These are phyloP conservation scores for Pyrenophora teres DNA, from an alignment of 2,329 filamentous ascomycete species.

Conservation along the genomic window DNA sequence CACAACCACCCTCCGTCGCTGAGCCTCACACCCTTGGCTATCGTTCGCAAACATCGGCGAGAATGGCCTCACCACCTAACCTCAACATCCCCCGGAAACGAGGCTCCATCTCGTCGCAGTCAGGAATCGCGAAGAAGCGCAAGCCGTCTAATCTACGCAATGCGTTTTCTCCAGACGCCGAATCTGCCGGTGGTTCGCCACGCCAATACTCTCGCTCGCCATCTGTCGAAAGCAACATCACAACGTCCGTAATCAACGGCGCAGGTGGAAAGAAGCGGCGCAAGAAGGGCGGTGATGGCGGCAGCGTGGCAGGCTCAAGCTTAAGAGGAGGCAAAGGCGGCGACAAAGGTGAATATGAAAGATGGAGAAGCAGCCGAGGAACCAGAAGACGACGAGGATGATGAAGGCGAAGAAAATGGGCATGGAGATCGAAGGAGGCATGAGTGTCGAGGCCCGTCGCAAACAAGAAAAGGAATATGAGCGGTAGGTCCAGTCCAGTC, in stretches of 20 bases:
- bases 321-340: conserved; percentile 34
- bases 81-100: conserved; percentile 67
- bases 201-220: conserved; percentile 64
- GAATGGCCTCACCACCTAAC: conserved; percentile 64
- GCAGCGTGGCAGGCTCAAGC: conserved; percentile 46
- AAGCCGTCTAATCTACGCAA: conserved; percentile 78
- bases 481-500: conserved; percentile 36
- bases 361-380: conserved; percentile 61
- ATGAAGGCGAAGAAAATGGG: conserved; percentile 51
- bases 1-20: not conserved
- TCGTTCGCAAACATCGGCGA: not conserved
- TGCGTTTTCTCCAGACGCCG: conserved; percentile 73
- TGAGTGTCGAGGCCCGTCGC: conserved; percentile 61
- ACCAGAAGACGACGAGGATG: conserved; percentile 62
- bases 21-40: too few species aligned
- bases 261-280: conserved; percentile 64
- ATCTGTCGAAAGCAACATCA: conserved; percentile 65
- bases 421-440: conserved; percentile 53
- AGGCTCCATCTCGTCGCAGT: conserved; percentile 59
- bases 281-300: conserved; percentile 45
- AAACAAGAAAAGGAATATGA: conserved; percentile 71
- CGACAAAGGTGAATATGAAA: conserved; percentile 48
- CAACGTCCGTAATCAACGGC: conserved; percentile 51
- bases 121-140: conserved; percentile 63
- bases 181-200: conserved; percentile 51